Percentiles rank a stretch among this genome's conserved stretches.
These are phyloP conservation scores for Ochromonas danica DNA, from an alignment of 108 stramenopile genomes.

Conservation along the genomic window DNA sequence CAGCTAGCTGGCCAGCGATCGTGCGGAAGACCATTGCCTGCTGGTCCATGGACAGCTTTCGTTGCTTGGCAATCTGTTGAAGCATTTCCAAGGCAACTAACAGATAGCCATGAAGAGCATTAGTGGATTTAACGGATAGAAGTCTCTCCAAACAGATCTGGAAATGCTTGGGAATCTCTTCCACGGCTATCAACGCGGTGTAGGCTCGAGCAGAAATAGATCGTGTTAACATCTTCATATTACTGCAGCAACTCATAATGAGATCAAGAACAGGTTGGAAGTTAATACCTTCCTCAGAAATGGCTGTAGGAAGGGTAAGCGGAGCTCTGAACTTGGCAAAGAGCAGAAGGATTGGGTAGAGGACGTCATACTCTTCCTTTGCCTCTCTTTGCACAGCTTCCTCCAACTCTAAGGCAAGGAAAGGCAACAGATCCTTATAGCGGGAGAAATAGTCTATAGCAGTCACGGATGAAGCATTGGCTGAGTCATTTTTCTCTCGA, in stretches of 20 bases:
- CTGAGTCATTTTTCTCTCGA: conserved; percentile 45
- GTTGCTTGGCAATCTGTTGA: too few species aligned
- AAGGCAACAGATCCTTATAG: conserved; percentile 38
- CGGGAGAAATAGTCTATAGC: conserved; percentile 40
- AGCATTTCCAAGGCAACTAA: conserved; percentile 45
- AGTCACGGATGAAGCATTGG: neutral
- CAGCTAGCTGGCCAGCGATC: too few species aligned
- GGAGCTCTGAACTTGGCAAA: conserved; percentile 38
- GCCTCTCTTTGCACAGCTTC: neutral
- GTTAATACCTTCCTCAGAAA: conserved; percentile 40
- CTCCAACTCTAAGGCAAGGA: conserved; percentile 38
- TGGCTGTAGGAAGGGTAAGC: conserved; percentile 28
- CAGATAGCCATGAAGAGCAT: conserved; percentile 27
- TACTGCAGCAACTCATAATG: too few species aligned
- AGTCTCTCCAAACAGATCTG: neutral
- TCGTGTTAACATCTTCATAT: too few species aligned
- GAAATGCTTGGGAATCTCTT: conserved; percentile 2
- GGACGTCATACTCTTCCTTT: neutral
- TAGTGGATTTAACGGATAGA: neutral
- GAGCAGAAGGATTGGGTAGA: conserved; percentile 48
- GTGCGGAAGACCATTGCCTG: too few species aligned
- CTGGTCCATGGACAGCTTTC: too few species aligned
- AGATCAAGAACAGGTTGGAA: too few species aligned
- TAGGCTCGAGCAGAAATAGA: conserved; percentile 45
- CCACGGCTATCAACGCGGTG: conserved; percentile 38